Evolutionary conservation across 371 early-diverging fungal genomes (phyloP).

Genomic region (Mortierella sp.): DNA sequence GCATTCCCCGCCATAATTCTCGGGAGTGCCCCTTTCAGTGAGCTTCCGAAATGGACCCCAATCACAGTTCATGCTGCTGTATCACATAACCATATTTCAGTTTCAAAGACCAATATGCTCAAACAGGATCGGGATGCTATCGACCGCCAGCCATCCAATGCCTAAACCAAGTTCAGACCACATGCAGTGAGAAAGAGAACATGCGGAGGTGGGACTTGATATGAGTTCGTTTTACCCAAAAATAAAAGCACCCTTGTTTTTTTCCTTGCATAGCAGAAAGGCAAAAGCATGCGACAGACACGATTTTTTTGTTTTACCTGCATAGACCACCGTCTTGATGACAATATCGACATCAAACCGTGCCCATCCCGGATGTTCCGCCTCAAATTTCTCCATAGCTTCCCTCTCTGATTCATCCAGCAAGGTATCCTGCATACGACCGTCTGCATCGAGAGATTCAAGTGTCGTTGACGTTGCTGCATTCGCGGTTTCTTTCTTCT

Average conservation of each 20-base stretch:
- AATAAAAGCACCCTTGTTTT: no score
- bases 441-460: conserved; percentile 17
- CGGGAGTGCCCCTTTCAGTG: no score
- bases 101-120: conserved; percentile 54
- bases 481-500: background rate
- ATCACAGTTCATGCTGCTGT: no score
- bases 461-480: background rate
- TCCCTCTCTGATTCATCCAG: conserved; percentile 41
- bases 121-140: conserved; percentile 63
- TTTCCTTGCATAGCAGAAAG: no score
- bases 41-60: no score
- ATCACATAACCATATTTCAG: background rate
- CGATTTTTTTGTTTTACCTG: conserved; percentile 54
- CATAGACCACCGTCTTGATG: conserved; percentile 75
- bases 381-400: conserved; percentile 42
- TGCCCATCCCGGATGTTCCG: conserved; percentile 59
- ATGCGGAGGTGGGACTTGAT: no score
- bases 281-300: no score
- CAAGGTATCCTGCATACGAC: conserved; percentile 1
- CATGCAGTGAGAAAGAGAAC: no score
- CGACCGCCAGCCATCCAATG: conserved; percentile 68
- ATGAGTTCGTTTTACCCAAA: no score
- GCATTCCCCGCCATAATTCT: no score
- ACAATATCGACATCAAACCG: conserved; percentile 76
- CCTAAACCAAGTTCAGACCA: conserved; percentile 25